Evolutionary conservation across 1,139 yeast genomes (phyloP).

Genomic region (Magnusiomyces sp.): DNA sequence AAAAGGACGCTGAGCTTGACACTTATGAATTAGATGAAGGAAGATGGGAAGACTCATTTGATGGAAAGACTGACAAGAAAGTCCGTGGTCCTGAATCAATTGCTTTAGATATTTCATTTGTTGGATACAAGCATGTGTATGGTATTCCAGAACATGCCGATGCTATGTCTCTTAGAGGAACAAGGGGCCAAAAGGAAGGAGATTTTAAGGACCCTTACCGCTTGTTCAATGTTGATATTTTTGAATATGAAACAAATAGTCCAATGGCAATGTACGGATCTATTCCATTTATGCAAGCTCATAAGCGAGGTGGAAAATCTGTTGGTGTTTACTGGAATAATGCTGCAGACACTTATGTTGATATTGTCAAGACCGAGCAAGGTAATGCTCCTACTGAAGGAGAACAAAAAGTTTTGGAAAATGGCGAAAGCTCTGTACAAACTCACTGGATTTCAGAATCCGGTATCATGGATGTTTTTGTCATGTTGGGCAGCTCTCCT

Average conservation of each 20-base stretch:
- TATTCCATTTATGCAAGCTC: constrained; percentile 78
- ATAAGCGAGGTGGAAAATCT: constrained; percentile 43
- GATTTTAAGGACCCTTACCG: constrained; percentile 64
- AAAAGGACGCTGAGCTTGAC: constrained; percentile 16
- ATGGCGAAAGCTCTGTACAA: constrained; percentile 17
- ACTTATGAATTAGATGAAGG: constrained; percentile 27
- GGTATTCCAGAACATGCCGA: constrained; percentile 98
- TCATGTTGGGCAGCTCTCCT: constrained; percentile 60
- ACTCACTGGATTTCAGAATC: constrained; percentile 94
- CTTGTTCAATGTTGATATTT: constrained; percentile 84
- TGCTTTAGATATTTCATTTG: constrained; percentile 65
- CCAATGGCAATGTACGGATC: constrained; percentile 91
- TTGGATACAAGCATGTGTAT: constrained; percentile 54
- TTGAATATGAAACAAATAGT: constrained; percentile 79
- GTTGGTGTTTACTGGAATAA: constrained; percentile 88
- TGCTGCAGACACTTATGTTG: constrained; percentile 87
- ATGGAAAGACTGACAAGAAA: constrained; percentile 49
- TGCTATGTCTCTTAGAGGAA: constrained; percentile 60
- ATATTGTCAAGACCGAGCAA: constrained; percentile 41
- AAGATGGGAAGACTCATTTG: constrained; percentile 32
- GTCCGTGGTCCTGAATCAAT: constrained; percentile 90
- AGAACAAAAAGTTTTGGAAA: constrained; percentile 10
- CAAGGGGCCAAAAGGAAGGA: constrained; percentile 33
- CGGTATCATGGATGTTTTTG: constrained; percentile 69
- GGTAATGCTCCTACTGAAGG: constrained; percentile 10